Evolutionary conservation across 202 grass and related monocot species (phyloP), one percentile per base, ranked within the genome.

Genomic region (Schoenoplectus tabernaemontani): DNA sequence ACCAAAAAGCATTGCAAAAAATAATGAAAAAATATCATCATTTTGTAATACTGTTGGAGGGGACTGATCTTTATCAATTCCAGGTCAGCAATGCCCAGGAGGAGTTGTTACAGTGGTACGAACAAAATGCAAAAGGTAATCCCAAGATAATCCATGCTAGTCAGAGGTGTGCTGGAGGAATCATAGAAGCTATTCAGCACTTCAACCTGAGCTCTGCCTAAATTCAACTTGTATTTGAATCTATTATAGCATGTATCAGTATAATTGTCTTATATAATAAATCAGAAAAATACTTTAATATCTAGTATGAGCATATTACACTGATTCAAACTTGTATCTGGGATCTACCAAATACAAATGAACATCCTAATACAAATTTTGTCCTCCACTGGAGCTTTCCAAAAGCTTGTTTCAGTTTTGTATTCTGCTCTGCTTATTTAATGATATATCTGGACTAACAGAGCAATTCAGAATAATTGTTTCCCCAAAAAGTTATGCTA

Each of bases 31-130:
- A 10, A 67, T 41, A 17, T n/a, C n/a, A 42, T 11, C 36, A 66
- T 6, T 41, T 11, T 66, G 17, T 37, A 19, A n/a, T n/a, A 66
- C 17, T 22, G 33, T 39, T 41, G 16, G 1, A 37, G 9, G 39
- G 46, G 15, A 53, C 5, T n/a, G 23, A 30, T 74, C 69, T 33
- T 74, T 51, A 51, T 51, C 48, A 0, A 2, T 51, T 51, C 17
- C 1, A 88, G 86, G 86, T 88, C 17, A 88, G 61, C 69, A 88
- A 88, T 82, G 86, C 86, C 62, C 86, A 88, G 54, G 86, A 88
- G 51, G 86, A 88, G 41, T 36, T 88, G 26, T 60, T 85, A 68
- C 86, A 88, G 62, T 88, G 86, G 86, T 81, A 88, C 43, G 78
- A 79, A 61, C 57, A 88, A 73, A 84, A 88, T 62, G 86, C 82